Percentiles rank a stretch among this genome's conserved stretches.
Conservation (phyloP, 768 basidiomycete genomes). For the Rhodotorula kratochvilovae region DNA sequence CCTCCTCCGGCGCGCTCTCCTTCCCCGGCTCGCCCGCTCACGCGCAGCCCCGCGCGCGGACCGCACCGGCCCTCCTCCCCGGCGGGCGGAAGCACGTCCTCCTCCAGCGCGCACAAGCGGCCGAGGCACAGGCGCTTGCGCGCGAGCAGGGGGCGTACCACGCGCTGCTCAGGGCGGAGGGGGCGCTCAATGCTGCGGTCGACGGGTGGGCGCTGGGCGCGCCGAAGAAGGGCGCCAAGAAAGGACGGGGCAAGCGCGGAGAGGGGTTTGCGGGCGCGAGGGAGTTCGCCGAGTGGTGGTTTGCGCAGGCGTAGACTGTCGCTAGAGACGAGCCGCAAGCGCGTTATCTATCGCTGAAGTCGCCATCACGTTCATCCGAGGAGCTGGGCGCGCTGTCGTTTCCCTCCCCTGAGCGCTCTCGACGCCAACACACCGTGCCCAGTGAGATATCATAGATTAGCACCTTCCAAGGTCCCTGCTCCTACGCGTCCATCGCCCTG, state of each 20-base stretch:
- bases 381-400: no score
- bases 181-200: conserved; percentile 3
- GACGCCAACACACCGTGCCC: no score
- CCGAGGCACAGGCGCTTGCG: not conserved
- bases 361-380: no score
- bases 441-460: not conserved
- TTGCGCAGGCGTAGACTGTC: not conserved
- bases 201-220: conserved; percentile 3
- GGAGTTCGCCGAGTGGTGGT: not conserved
- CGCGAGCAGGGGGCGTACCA: conserved; percentile 12
- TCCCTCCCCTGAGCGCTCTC: no score
- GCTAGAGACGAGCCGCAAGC: no score
- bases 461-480: no score
- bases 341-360: no score
- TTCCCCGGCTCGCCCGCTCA: not conserved
- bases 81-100: not conserved
- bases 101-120: no score
- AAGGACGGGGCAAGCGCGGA: not conserved
- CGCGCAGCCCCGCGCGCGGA: not conserved
- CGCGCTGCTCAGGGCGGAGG: conserved; percentile 12
- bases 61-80: not conserved
- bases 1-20: not conserved
- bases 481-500: not conserved
- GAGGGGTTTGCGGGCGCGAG: not conserved
- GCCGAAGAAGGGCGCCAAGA: not conserved